A percentile compares a stretch with the other conserved stretches of the same genome.
Evolutionary conservation across 1,139 yeast genomes (phyloP).

Genomic region (Trichomonascaceae sp.): DNA sequence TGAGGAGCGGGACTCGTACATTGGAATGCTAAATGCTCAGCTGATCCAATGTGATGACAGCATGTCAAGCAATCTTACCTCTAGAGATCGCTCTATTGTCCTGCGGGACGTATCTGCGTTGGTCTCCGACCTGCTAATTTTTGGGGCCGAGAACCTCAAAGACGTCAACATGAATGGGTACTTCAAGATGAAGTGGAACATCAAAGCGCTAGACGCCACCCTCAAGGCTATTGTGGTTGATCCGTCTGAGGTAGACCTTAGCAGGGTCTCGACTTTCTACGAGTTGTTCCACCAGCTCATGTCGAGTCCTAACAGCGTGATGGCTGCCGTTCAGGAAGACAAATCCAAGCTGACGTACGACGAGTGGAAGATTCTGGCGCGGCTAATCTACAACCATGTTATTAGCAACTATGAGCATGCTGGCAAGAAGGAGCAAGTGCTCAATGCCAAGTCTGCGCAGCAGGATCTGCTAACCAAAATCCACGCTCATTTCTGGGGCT

Average conservation of each 20-base stretch:
- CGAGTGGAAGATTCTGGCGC: slow-evolving; percentile 16
- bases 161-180: slow-evolving; percentile 55
- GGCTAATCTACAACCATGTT: slow-evolving; percentile 16
- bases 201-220: slow-evolving; percentile 64
- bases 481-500: slow-evolving; percentile 16
- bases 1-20: slow-evolving; percentile 52
- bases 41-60: slow-evolving; percentile 38
- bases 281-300: slow-evolving; percentile 31
- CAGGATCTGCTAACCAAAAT: slow-evolving; percentile 14
- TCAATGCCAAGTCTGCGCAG: slow-evolving; percentile 12
- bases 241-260: slow-evolving; percentile 49
- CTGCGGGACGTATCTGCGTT: slow-evolving; percentile 42
- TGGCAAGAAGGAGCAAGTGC: slow-evolving; percentile 17
- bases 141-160: slow-evolving; percentile 43
- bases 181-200: slow-evolving; percentile 52
- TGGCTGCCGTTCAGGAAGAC: slow-evolving; percentile 14
- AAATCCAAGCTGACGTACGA: slow-evolving; percentile 12
- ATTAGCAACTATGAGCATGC: slow-evolving; percentile 16
- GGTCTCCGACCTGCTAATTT: slow-evolving; percentile 44
- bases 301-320: slow-evolving; percentile 13
- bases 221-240: slow-evolving; percentile 46
- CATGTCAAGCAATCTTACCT: slow-evolving; percentile 18
- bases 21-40: slow-evolving; percentile 48
- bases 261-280: slow-evolving; percentile 44
- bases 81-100: slow-evolving; percentile 22